A percentile compares a stretch with the other conserved stretches of the same genome.
Conservation (phyloP, 2,329 filamentous ascomycete genomes). For the Emmonsiellopsis sp. region DNA sequence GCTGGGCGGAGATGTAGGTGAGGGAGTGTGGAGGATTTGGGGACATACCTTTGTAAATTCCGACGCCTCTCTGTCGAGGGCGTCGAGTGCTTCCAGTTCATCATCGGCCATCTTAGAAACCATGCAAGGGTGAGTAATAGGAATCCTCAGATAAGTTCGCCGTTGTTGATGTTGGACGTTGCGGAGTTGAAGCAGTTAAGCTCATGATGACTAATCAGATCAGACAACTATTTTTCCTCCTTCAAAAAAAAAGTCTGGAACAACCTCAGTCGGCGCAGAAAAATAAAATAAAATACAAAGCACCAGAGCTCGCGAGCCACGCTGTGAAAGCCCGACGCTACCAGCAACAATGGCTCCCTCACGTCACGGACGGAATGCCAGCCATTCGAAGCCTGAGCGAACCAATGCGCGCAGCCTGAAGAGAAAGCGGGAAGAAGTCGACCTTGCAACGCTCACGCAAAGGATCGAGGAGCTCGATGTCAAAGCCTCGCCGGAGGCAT, state of each 20-base stretch:
- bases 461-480: constrained; percentile 37
- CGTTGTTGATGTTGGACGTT: not conserved
- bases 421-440: constrained; percentile 38
- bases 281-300: not conserved
- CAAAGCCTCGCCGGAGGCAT: constrained; percentile 51
- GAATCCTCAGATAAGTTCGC: constrained; percentile 2
- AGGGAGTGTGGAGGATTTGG: not conserved
- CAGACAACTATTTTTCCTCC: no score
- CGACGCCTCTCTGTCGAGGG: constrained; percentile 74
- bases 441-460: constrained; percentile 33
- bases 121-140: not conserved
- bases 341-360: constrained; percentile 12
- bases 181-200: not conserved
- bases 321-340: not conserved
- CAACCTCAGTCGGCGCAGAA: not conserved
- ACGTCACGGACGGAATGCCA: constrained; percentile 1
- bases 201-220: constrained; percentile 25
- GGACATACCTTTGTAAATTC: constrained; percentile 75
- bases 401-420: constrained; percentile 28
- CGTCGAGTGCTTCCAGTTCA: constrained; percentile 53
- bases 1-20: constrained; percentile 4
- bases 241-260: not conserved
- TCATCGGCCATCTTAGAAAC: constrained; percentile 37
- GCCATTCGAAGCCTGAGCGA: constrained; percentile 20
- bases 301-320: no score